Evolutionary conservation across 2,329 filamentous ascomycete genomes (phyloP), one percentile per base, ranked within the genome.

Genomic region (Volutella citrinella): DNA sequence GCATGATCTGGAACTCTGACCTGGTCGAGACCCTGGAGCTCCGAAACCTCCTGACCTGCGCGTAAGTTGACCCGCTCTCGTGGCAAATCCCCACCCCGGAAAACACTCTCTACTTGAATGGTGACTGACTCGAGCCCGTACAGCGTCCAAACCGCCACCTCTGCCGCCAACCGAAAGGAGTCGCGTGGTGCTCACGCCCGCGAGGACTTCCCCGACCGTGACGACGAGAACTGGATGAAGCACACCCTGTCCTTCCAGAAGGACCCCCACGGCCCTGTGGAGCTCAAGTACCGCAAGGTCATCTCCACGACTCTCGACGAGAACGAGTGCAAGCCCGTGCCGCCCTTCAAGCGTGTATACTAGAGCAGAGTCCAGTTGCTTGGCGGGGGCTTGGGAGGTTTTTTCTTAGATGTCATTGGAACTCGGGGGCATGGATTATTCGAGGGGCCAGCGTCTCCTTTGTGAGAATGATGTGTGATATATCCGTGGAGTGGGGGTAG

Each of bases 1-100:
- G 87, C 77, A 96, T 97, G 91, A 97, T 97, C 74, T 97, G 91
- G 91, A 97, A 97, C 81, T 89, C 87, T 16, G 91, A 97, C 60
- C 80, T 97, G 23, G 88, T 95, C 43, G 91, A 97, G 77, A 95
- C 91, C 7, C 80, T 98, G 36, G 93, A 98, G 70, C 75, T 97
- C 59, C 80, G 90, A 59, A 98, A 98, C 68, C 68, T 98, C 57
- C 72, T 98, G 61, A 97, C 93, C 57, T 97, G 93, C 81, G 91
- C 90, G 80, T 88, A 82, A 72, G 84, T 84, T 45, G n/a, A 28
- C 7, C 12, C 14, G 31, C 22, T n/a, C n/a, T n/a, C 15, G 22
- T 22, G 20, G 12, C 12, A n/a, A n/a, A n/a, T n/a, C n/a, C n/a
- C n/a, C n/a, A n/a, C n/a, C n/a, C n/a, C n/a, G n/a, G 10, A 24